These are phyloP conservation scores for Apium graveolens DNA, from an alignment of 129 eudicot species.

Conservation along the genomic window DNA sequence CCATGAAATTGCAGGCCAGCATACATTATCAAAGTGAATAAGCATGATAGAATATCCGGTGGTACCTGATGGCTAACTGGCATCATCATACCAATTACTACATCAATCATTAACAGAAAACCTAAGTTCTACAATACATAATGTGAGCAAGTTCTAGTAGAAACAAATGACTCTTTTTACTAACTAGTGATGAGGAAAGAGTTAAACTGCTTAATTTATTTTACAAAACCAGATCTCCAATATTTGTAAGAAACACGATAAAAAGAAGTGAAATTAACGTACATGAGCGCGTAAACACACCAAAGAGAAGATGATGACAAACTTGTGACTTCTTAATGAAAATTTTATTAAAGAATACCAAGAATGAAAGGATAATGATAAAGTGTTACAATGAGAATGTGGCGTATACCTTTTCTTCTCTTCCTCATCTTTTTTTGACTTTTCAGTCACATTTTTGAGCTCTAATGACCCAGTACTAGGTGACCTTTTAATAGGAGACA, in stretches of 20 bases:
- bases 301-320: neutral
- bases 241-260: neutral
- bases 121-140: neutral
- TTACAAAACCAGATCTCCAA: neutral
- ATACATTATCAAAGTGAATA: neutral
- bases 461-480: slow-evolving; percentile 52
- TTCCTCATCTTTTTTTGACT: slow-evolving; percentile 66
- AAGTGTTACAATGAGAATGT: slow-evolving; percentile 6
- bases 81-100: neutral
- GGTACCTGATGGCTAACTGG: neutral
- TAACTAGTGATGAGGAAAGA: neutral
- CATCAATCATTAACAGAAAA: neutral
- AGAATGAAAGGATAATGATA: neutral
- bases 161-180: neutral
- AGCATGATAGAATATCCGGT: neutral
- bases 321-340: neutral
- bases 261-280: neutral
- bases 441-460: slow-evolving; percentile 56
- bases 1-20: neutral
- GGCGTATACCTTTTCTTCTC: slow-evolving; percentile 74
- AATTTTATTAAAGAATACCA: neutral
- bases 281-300: neutral
- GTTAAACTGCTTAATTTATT: neutral
- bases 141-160: neutral
- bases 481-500: slow-evolving; percentile 47